Evolutionary conservation across 2,329 filamentous ascomycete genomes (phyloP), one percentile per base, ranked within the genome.

Genomic region (Coniella vitis): DNA sequence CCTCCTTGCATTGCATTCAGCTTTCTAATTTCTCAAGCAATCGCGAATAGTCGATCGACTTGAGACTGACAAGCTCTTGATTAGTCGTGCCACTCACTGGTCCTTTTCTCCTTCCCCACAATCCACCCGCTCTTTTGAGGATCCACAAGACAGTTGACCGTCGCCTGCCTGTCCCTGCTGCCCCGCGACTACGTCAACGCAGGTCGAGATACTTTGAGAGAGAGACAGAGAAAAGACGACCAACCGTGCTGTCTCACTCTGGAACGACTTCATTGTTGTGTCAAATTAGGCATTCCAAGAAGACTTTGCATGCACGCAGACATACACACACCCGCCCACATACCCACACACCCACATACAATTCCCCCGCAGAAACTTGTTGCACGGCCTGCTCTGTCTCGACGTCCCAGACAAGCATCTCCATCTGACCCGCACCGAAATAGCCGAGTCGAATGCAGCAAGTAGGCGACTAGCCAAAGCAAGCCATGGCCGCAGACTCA

Each of bases 191-290:
- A 52, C 41, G 41, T 38, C 41, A 40, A 51, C 39, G 14, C 40
- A 51, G 17, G 48, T 47, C 48, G 44, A 47, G 48, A 50, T 50
- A 53, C 44, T 43, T 53, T 22, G 19, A n/a, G n/a, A n/a, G n/a
- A n/a, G n/a, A n/a, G n/a, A n/a, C n/a, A n/a, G n/a, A n/a, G 21
- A 41, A 21, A 14, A 35, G 12, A 13, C 36, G 22, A 32, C 32
- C 25, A 29, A 29, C n/a, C 19, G 20, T 14, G 36, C 19, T 49
- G 47, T 49, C 47, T 45, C 41, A 41, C 31, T 37, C 9, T 21
- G 41, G 21, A 40, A 22, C 17, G 8, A 41, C 19, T 35, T 31
- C 19, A 19, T 31, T 20, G 14, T 16, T 17, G 8, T 19, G 29
- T 36, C 45, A 25, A 29, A 47, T 29, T 47, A 29, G 37, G 16